These are phyloP conservation scores for Podospora fimiseda DNA, from an alignment of 495 filamentous ascomycete genomes.

Conservation along the genomic window DNA sequence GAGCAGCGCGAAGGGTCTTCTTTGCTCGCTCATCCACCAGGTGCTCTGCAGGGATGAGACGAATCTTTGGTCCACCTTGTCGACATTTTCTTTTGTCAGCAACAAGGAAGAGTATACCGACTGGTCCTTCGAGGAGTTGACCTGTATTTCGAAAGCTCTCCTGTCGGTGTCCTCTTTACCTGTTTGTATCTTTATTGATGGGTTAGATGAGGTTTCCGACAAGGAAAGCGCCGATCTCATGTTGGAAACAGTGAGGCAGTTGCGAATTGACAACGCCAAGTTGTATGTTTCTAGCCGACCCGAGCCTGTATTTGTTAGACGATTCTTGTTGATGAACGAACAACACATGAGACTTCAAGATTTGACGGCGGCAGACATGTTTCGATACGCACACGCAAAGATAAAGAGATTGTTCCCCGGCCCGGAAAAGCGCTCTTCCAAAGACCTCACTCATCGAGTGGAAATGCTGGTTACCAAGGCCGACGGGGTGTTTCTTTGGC, in stretches of 20 bases:
- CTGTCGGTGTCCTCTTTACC: neutral
- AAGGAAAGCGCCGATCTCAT: neutral
- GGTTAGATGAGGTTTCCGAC: neutral
- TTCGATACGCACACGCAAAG: neutral
- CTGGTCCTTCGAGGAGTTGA: neutral
- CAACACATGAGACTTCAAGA: neutral
- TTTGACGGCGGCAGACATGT: neutral
- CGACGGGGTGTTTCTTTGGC: constrained; percentile 34
- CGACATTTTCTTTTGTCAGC: neutral
- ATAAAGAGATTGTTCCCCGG: neutral
- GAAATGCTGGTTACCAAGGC: constrained; percentile 20
- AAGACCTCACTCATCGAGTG: neutral
- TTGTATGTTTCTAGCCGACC: neutral
- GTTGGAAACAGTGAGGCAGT: neutral
- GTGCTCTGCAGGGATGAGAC: neutral
- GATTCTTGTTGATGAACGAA: too few species aligned
- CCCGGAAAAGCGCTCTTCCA: neutral
- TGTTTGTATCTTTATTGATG: neutral
- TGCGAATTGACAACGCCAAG: neutral
- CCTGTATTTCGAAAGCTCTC: too few species aligned
- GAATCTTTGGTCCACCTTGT: neutral
- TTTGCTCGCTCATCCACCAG: neutral
- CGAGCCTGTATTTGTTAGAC: neutral
- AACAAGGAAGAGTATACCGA: neutral
- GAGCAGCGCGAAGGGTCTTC: neutral